A percentile compares a stretch with the other conserved stretches of the same genome.
Conservation (phyloP, 495 filamentous ascomycete genomes). For the Trypethelium eluteriae region DNA sequence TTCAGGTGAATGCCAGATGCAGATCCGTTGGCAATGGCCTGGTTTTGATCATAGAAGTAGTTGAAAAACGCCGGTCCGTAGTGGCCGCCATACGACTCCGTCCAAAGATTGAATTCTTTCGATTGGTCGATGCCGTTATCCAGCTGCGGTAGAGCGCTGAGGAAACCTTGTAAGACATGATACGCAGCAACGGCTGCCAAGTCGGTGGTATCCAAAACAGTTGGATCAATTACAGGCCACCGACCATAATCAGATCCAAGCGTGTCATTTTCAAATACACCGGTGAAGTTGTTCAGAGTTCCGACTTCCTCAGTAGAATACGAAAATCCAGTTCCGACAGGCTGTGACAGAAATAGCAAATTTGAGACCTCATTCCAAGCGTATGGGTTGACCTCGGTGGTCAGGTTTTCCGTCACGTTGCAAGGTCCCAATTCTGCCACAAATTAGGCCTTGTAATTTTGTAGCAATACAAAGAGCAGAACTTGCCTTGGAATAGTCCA, state of each 20-base stretch:
- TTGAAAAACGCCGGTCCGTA: slow-evolving; percentile 49
- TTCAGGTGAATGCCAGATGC: slow-evolving; percentile 46
- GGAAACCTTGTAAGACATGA: slow-evolving; percentile 42
- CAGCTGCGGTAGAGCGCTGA: slow-evolving; percentile 33
- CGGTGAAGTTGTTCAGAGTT: slow-evolving; percentile 29
- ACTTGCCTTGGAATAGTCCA: slow-evolving; percentile 59
- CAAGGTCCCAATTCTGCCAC: slow-evolving; percentile 52
- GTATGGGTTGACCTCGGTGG: slow-evolving; percentile 51
- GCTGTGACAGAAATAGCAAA: slow-evolving; percentile 67
- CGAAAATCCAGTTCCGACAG: slow-evolving; percentile 55
- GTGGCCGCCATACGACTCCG: slow-evolving; percentile 43
- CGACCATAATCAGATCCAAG: slow-evolving; percentile 37
- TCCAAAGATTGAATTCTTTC: slow-evolving; percentile 55
- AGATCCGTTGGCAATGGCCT: slow-evolving; percentile 42
- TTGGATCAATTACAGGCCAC: slow-evolving; percentile 37
- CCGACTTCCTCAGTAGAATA: slow-evolving; percentile 40
- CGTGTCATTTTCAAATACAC: slow-evolving; percentile 38
- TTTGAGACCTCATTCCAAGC: slow-evolving; percentile 68
- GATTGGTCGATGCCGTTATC: slow-evolving; percentile 35
- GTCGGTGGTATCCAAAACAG: slow-evolving; percentile 40
- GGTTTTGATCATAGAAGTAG: slow-evolving; percentile 56
- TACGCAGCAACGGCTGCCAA: slow-evolving; percentile 42
- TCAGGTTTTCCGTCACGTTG: slow-evolving; percentile 45
- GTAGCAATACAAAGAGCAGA: slow-evolving; percentile 20
- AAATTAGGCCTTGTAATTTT: neutral